Evolutionary conservation across 495 filamentous ascomycete species (phyloP).

Genomic region (Chlorociboria aeruginascens): DNA sequence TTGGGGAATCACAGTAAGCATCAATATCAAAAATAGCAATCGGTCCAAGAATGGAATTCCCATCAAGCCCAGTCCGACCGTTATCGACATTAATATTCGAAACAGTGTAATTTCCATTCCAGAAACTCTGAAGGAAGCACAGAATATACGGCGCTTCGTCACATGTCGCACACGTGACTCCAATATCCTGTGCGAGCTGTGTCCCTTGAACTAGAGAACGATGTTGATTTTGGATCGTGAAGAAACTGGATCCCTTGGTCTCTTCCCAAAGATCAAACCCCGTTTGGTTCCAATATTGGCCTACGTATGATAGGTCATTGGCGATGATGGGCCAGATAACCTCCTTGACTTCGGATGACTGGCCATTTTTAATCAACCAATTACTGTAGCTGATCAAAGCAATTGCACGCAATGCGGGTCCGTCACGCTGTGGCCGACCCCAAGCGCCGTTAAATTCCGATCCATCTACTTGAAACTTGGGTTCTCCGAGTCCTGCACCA

Average conservation of each 20-base stretch:
- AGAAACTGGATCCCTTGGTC: constrained; percentile 44
- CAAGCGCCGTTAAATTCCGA: constrained; percentile 42
- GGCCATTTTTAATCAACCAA: constrained; percentile 21
- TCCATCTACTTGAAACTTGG: constrained; percentile 45
- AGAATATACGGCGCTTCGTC: constrained; percentile 37
- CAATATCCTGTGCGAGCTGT: constrained; percentile 15
- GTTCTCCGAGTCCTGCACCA: constrained; percentile 42
- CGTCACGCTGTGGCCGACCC: constrained; percentile 54
- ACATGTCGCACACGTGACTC: constrained; percentile 29
- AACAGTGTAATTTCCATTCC: constrained; percentile 31
- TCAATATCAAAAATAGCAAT: constrained; percentile 36
- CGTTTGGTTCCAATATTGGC: constrained; percentile 30
- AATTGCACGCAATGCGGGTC: constrained; percentile 39
- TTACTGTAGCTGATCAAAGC: constrained; percentile 33
- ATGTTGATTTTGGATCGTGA: constrained; percentile 45
- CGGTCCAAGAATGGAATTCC: constrained; percentile 33
- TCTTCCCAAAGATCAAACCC: constrained; percentile 46
- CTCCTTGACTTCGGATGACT: constrained; percentile 16
- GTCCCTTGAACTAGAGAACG: constrained; percentile 24
- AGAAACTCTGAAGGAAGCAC: constrained; percentile 39
- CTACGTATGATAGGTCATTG: constrained; percentile 41
- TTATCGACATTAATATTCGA: constrained; percentile 30
- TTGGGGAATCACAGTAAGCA: constrained; percentile 34
- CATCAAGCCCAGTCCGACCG: constrained; percentile 33
- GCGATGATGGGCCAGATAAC: constrained; percentile 41